These are phyloP conservation scores for Dioscorea zingiberensis DNA, from an alignment of 106 monocot genomes.

Conservation along the genomic window DNA sequence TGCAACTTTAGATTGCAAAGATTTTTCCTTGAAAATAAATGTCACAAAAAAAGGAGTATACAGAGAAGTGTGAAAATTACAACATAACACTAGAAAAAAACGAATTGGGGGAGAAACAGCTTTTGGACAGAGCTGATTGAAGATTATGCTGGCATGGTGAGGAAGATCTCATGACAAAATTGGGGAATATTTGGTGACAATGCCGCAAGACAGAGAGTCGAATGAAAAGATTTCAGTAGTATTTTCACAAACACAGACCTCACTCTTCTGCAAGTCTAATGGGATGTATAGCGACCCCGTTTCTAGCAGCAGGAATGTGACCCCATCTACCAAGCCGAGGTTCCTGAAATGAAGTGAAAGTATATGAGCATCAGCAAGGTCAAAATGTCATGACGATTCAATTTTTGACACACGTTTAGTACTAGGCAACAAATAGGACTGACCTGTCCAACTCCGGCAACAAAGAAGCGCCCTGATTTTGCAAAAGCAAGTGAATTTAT, in stretches of 20 bases:
- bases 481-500: slow-evolving; percentile 88
- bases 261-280: slow-evolving; percentile 39
- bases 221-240: not conserved
- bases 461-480: slow-evolving; percentile 82
- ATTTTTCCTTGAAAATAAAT: too few relatives aligned
- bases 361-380: not conserved
- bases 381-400: not conserved
- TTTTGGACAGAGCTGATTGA: too few relatives aligned
- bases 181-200: not conserved
- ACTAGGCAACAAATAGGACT: not conserved
- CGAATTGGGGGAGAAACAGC: too few relatives aligned
- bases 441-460: slow-evolving; percentile 95
- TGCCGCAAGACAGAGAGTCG: not conserved
- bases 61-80: too few relatives aligned
- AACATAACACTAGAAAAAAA: too few relatives aligned
- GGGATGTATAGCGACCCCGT: slow-evolving; percentile 66
- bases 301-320: slow-evolving; percentile 36
- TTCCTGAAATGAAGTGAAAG: slow-evolving; percentile 33
- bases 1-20: too few relatives aligned
- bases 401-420: not conserved
- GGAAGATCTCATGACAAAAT: not conserved
- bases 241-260: not conserved
- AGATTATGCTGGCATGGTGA: too few relatives aligned
- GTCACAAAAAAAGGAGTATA: too few relatives aligned
- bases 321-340: slow-evolving; percentile 86